phyloP scores from a whole-genome alignment of 176 grass and related monocot species.

The Ensete glaucum region DNA sequence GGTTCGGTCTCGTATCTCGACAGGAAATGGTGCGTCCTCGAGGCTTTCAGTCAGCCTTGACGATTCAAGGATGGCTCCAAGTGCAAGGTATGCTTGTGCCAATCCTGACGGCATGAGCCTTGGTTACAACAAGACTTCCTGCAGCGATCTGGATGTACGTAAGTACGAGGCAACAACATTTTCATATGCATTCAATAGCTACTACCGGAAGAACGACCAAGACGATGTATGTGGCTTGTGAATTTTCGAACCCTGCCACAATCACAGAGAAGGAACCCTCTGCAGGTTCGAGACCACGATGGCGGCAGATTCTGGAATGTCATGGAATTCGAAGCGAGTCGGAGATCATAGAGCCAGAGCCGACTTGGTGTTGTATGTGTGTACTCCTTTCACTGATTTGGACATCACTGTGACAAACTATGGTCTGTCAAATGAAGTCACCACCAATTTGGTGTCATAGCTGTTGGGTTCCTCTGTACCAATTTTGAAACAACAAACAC shows the following conservation, averaged over 20 bases:
- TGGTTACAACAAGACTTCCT: too few relatives aligned
- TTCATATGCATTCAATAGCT: slow-evolving; percentile 81
- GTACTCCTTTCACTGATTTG: slow-evolving; percentile 32
- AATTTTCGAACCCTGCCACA: slow-evolving; percentile 48
- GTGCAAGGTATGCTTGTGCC: too few relatives aligned
- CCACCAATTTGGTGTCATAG: too few relatives aligned
- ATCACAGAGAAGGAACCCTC: slow-evolving; percentile 66
- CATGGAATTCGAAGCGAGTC: background rate
- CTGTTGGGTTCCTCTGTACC: too few relatives aligned
- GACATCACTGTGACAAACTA: slow-evolving; percentile 13
- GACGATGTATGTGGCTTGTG: slow-evolving; percentile 37
- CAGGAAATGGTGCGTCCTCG: too few relatives aligned
- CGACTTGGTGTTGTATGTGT: slow-evolving; percentile 27
- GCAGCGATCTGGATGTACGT: too few relatives aligned
- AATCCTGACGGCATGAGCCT: slow-evolving; percentile 28
- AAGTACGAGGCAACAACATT: slow-evolving; percentile 38
- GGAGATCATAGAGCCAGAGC: slow-evolving; percentile 3
- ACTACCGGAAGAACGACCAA: slow-evolving; percentile 51
- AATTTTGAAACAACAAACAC: too few relatives aligned
- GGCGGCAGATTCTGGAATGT: slow-evolving; percentile 42
- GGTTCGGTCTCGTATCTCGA: too few relatives aligned
- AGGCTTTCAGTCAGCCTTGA: too few relatives aligned
- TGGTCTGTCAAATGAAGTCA: too few relatives aligned
- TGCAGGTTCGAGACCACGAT: slow-evolving; percentile 79
- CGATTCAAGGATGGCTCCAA: too few relatives aligned